phyloP scores from a whole-genome alignment of 2,329 filamentous ascomycete species.

The Paecilomyces dactylethromorphus region DNA sequence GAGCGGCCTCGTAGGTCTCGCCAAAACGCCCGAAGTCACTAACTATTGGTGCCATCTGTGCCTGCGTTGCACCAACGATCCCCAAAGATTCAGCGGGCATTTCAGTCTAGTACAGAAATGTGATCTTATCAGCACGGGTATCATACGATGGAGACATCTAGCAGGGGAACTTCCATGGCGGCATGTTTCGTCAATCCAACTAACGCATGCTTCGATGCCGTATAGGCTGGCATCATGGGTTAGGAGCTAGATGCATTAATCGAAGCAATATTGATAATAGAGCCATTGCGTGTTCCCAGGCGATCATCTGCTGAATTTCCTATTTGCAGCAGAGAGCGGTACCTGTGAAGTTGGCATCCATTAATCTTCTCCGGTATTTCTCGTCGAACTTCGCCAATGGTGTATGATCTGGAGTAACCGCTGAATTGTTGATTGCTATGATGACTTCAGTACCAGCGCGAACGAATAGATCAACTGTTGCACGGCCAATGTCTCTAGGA shows the following conservation, averaged over 20 bases:
- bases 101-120: slow-evolving; percentile 15
- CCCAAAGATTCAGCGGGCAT: slow-evolving; percentile 10
- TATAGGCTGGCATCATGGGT: too few species aligned
- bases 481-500: slow-evolving; percentile 19
- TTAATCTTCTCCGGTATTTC: too few species aligned
- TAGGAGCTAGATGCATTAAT: slow-evolving; percentile 16
- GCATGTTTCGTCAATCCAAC: too few species aligned
- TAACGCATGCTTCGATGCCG: too few species aligned
- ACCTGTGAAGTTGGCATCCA: too few species aligned
- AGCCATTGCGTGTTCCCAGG: slow-evolving; percentile 16
- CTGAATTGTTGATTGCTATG: slow-evolving; percentile 57
- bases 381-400: too few species aligned
- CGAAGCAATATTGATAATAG: slow-evolving; percentile 38
- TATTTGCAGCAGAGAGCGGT: slow-evolving; percentile 30
- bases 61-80: slow-evolving; percentile 7
- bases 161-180: too few species aligned
- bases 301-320: slow-evolving; percentile 34
- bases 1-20: slow-evolving; percentile 23
- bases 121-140: slow-evolving; percentile 6
- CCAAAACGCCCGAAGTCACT: slow-evolving; percentile 11
- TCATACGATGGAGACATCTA: too few species aligned
- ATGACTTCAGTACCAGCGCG: slow-evolving; percentile 75
- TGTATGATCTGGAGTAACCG: too few species aligned
- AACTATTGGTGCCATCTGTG: too few species aligned
- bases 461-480: slow-evolving; percentile 52